phyloP scores from a whole-genome alignment of 2,329 filamentous ascomycete genomes.

The Ceratocystis variospora region DNA sequence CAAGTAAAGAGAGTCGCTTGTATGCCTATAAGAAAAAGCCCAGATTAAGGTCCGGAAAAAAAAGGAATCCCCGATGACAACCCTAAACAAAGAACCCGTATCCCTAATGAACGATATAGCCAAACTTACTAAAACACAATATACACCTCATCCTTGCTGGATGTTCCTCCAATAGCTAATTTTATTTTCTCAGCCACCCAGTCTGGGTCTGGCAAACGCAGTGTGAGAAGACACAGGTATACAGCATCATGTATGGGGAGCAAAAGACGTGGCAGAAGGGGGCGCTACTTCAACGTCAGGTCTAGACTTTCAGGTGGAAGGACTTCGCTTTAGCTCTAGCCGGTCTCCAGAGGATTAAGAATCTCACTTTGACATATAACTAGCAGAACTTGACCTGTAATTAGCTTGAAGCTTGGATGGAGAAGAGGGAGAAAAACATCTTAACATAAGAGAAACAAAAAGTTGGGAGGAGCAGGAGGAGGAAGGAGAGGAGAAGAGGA shows the following conservation, averaged over 20 bases:
- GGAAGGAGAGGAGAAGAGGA: not conserved
- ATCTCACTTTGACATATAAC: constrained; percentile 1
- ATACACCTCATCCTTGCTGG: not conserved
- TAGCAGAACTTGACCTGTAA: not conserved
- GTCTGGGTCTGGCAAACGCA: not conserved
- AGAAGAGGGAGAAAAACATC: not conserved
- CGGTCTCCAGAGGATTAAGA: not conserved
- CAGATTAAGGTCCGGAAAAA: not conserved
- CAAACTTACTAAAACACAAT: not conserved
- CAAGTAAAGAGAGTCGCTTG: no score
- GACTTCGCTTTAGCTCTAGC: not conserved
- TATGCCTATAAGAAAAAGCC: not conserved
- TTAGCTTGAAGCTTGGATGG: not conserved
- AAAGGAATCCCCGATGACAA: not conserved
- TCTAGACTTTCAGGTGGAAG: not conserved
- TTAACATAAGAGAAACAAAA: not conserved
- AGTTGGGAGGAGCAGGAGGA: not conserved
- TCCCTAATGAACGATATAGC: not conserved
- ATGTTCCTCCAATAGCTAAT: not conserved
- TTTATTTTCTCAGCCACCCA: not conserved
- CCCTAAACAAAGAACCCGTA: not conserved
- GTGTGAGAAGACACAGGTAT: no score
- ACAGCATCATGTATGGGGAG: not conserved
- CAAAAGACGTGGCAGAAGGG: not conserved
- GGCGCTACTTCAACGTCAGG: not conserved